These are phyloP conservation scores for Vitis hybrid DNA, from an alignment of 177 flowering plant genomes.

Conservation along the genomic window DNA sequence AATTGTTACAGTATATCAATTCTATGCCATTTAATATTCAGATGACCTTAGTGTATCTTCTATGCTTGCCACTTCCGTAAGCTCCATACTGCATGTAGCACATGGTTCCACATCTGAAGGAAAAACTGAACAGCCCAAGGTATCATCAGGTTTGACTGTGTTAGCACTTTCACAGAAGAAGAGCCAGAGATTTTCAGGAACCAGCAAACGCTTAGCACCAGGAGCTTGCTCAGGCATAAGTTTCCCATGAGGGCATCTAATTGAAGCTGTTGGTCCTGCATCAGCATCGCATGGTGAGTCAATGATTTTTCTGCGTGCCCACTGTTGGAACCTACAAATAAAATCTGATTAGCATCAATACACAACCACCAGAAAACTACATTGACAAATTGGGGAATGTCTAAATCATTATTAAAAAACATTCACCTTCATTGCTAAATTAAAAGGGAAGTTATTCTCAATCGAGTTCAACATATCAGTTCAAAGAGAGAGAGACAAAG, in stretches of 20 bases:
- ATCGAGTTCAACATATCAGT: background rate
- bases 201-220: conserved; percentile 78
- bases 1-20: background rate
- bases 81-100: conserved; percentile 56
- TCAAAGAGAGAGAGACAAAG: background rate
- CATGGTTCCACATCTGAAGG: conserved; percentile 63
- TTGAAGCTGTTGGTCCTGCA: conserved; percentile 79
- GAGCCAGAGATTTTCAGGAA: conserved; percentile 88
- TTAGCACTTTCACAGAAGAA: conserved; percentile 70
- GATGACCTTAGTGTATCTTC: conserved; percentile 76
- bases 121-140: conserved; percentile 63
- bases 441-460: background rate
- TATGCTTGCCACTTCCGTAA: conserved; percentile 67
- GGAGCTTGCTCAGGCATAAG: conserved; percentile 84
- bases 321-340: conserved; percentile 78
- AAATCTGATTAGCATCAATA: conserved; percentile 1
- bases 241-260: conserved; percentile 81
- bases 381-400: background rate
- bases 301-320: conserved; percentile 76
- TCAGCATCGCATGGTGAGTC: conserved; percentile 89
- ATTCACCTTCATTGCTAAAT: background rate
- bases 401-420: no score
- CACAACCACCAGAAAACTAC: background rate
- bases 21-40: background rate
- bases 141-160: conserved; percentile 65